A percentile compares a stretch with the other conserved stretches of the same genome.
These are phyloP conservation scores for Cyamopsis tetragonoloba DNA, from an alignment of 306 rosid genomes.

Conservation along the genomic window DNA sequence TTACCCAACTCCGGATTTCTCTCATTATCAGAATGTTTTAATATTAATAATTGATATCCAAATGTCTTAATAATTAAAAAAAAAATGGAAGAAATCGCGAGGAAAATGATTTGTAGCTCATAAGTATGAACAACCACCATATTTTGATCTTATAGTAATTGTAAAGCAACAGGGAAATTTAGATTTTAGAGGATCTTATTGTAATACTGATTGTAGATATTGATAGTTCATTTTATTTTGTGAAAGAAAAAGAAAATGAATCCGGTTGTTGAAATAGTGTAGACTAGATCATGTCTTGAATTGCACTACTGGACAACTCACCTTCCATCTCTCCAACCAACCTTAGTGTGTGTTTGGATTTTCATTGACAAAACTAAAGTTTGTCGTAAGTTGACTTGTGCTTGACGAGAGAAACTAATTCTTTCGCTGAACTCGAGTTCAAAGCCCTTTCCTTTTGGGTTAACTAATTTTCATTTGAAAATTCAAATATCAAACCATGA, in stretches of 20 bases:
- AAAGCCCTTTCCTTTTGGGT: too few relatives aligned
- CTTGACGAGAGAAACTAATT: too few relatives aligned
- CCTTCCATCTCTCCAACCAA: constrained; percentile 9
- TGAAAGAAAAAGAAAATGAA: background rate
- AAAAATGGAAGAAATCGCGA: background rate
- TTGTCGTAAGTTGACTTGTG: too few relatives aligned
- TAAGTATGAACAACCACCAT: background rate
- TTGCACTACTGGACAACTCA: constrained; percentile 21
- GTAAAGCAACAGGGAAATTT: background rate
- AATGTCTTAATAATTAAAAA: background rate
- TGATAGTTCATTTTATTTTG: background rate
- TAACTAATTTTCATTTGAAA: too few relatives aligned
- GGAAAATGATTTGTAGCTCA: background rate
- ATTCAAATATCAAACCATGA: too few relatives aligned
- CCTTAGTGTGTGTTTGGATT: too few relatives aligned
- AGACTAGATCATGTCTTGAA: background rate
- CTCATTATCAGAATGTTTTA: background rate
- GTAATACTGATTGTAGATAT: background rate
- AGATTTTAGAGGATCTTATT: background rate
- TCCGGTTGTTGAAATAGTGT: constrained; percentile 20
- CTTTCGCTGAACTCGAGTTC: too few relatives aligned
- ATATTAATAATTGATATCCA: background rate
- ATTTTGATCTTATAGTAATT: background rate
- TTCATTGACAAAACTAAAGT: too few relatives aligned
- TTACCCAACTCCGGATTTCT: background rate